A percentile compares a stretch with the other conserved stretches of the same genome.
Conservation (phyloP, 441 rosid species). For the Isatis lusitanica region DNA sequence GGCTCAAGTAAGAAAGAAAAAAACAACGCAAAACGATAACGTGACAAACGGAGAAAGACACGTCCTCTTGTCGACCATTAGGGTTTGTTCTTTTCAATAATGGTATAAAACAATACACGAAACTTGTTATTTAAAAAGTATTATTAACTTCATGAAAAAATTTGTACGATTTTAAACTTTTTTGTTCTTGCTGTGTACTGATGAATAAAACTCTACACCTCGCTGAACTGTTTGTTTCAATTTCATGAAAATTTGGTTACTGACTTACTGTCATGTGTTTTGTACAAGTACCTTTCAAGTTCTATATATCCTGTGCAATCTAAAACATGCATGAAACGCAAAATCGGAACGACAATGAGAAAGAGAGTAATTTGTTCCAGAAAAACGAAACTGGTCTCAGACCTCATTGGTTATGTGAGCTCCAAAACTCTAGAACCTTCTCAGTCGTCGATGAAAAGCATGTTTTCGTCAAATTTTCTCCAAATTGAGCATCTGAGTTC, state of each 20-base stretch:
- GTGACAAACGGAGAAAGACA: slow-evolving; percentile 29
- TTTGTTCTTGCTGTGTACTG: not conserved
- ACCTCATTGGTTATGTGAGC: too few species aligned
- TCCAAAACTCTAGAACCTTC: too few species aligned
- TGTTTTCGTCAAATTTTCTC: not conserved
- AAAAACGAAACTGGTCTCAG: too few species aligned
- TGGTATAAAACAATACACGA: not conserved
- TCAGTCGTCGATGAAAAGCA: too few species aligned
- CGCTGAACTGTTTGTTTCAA: not conserved
- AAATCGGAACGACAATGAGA: not conserved
- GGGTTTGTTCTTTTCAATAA: not conserved
- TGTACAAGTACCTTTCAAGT: not conserved
- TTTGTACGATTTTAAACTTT: not conserved
- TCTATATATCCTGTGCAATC: not conserved
- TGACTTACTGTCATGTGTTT: not conserved
- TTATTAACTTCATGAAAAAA: not conserved
- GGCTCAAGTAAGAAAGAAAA: too few species aligned
- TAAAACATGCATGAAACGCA: not conserved
- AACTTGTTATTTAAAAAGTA: not conserved
- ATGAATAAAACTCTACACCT: not conserved
- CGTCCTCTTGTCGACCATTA: slow-evolving; percentile 21
- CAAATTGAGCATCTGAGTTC: slow-evolving; percentile 36
- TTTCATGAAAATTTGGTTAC: not conserved
- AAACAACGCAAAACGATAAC: slow-evolving; percentile 11
- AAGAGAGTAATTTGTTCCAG: not conserved